Evolutionary conservation across 2,329 filamentous ascomycete genomes (phyloP), one percentile per base, ranked within the genome.

Genomic region (Thielaviopsis musarum): DNA sequence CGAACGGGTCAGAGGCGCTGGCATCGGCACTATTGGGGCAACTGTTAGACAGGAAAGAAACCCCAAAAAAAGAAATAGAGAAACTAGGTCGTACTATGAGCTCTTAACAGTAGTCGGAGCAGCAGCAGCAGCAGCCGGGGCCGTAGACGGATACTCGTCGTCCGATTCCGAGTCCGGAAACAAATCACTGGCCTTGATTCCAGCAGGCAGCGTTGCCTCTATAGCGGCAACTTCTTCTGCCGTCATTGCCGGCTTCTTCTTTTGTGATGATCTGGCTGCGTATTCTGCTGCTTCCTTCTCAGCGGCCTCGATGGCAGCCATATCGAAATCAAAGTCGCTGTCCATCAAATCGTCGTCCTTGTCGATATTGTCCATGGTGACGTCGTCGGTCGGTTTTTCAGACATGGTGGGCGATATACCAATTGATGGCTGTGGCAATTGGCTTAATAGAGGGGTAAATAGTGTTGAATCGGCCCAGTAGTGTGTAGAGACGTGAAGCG

Each of bases 101-200:
- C 57, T 62, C 24, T 56, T n/a, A n/a, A n/a, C n/a, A n/a, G n/a
- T n/a, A n/a, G n/a, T n/a, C n/a, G n/a, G 54, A 19, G 59, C 74
- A 41, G 74, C 76, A 64, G 72, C 51, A n/a, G 45, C 26, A 3
- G 59, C 78, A 17, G 69, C 70, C 12, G 66, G 65, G 2, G 65
- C 67, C 45, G 75, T 72, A 28, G 69, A 65, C 6, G 78, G 75
- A 56, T 83, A 82, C 62, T 84, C 81, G 0, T 82, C 79, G 63
- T 84, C 80, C 1, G 78, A 81, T 52, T 81, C 79, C 19, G 73
- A 73, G 63, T 81, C 79, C 38, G 72, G 75, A 59, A 84, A 84
- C 12, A 84, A 64, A 4, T 83, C 78, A 55, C 82, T 80, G n/a
- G 51, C 51, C 19, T 62, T 59, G 49, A 62, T 61, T 1, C 54